Base-by-base conservation (phyloP, 2,329 filamentous ascomycete species). In the Drechmeria coniospora region DNA sequence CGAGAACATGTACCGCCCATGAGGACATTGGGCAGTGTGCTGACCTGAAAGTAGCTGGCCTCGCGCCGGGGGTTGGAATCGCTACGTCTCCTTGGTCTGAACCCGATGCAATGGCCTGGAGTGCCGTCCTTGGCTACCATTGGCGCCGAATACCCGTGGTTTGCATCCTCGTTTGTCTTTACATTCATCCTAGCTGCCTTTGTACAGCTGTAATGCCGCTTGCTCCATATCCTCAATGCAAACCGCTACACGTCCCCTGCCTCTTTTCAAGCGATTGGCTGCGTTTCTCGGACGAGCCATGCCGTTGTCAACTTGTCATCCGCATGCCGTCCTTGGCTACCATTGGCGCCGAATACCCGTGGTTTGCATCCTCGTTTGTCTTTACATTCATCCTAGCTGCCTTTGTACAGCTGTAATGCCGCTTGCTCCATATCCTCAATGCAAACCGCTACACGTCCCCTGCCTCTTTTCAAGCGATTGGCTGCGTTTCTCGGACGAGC, bases 201-300 rank as follows among this genome's bases (percentile, higher is more conserved):
- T 40, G 48, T 50, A 30, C 48, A 42, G 27, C 63, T 76, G 32
- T 71, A 55, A 39, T 16, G 23, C 18, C 6, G 13, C 22, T 7
- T 17, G 18, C 20, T 19, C n/a, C 13, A n/a, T 16, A 8, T n/a
- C 12, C 8, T 24, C 10, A 21, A 11, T 15, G 23, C 15, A 24
- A 23, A 23, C 26, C 28, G 16, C 12, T 26, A 22, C 19, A n/a
- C 21, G 10, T 13, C 10, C 11, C 20, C 13, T 6, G 7, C 23
- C 12, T 31, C 8, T 24, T 13, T 30, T 25, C 21, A 49, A 21
- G 44, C 37, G 37, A 75, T 66, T 5, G 74, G 69, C 43, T 68
- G 64, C n/a, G 81, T 92, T 59, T 98, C 90, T 44, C 81, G 71
- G 57, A 81, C 68, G 43, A 98, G 60, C 87, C 87, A 98, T 30